A percentile compares a stretch with the other conserved stretches of the same genome.
phyloP scores from a whole-genome alignment of 169 alveolate species.

The Amoebophrya sp. region DNA sequence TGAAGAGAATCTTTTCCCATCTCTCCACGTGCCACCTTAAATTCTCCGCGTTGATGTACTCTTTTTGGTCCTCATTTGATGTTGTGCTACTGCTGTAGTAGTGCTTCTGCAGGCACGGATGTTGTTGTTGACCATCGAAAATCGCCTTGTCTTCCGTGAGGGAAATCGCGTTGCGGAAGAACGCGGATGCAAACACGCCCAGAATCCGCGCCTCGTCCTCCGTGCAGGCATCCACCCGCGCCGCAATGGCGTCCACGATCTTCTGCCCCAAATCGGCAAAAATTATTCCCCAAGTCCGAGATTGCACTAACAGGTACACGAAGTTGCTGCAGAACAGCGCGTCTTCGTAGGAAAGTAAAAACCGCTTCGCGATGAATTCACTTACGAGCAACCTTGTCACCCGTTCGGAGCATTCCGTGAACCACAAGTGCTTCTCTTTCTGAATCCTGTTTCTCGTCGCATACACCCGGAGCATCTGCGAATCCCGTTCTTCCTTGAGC shows the following conservation, averaged over 20 bases:
- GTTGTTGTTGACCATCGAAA: background rate
- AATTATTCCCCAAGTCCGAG: background rate
- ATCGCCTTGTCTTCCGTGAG: background rate
- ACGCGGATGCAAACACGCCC: background rate
- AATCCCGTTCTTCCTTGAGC: background rate
- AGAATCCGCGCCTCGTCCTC: background rate
- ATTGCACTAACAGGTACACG: background rate
- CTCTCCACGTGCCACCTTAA: background rate
- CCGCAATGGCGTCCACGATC: background rate
- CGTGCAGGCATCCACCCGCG: background rate
- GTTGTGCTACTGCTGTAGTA: background rate
- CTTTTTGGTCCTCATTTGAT: background rate
- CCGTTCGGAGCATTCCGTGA: background rate
- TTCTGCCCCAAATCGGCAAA: background rate
- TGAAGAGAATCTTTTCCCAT: background rate
- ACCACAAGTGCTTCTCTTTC: background rate
- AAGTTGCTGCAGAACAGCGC: conserved; percentile 8
- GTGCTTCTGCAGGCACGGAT: conserved; percentile 12
- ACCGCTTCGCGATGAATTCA: background rate
- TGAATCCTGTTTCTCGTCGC: background rate
- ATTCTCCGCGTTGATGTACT: background rate
- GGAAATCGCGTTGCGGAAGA: background rate
- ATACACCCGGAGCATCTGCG: background rate
- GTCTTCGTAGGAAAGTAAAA: background rate
- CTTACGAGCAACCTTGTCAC: background rate